A percentile compares a stretch with the other conserved stretches of the same genome.
Conservation (phyloP, 2,329 filamentous ascomycete species). For the Aureobasidium musti region DNA sequence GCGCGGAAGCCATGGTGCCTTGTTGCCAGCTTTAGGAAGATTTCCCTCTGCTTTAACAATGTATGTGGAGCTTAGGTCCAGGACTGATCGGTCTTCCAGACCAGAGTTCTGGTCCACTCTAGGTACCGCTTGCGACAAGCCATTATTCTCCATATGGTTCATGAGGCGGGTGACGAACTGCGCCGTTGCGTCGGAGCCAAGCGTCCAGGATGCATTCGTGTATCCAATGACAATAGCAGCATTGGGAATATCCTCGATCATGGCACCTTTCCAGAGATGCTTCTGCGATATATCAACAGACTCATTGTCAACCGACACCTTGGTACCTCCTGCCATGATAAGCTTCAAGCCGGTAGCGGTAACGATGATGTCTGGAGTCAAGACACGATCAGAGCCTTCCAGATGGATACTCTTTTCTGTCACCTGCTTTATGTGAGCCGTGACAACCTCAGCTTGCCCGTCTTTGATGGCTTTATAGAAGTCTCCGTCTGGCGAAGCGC, state of each 20-base stretch:
- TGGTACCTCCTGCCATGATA: conserved; percentile 56
- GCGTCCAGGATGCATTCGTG: conserved; percentile 62
- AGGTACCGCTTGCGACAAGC: conserved; percentile 50
- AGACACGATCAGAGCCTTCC: conserved; percentile 45
- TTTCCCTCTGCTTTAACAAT: conserved; percentile 46
- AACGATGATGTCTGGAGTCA: conserved; percentile 63
- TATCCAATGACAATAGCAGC: conserved; percentile 62
- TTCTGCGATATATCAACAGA: conserved; percentile 51
- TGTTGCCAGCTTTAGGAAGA: conserved; percentile 53
- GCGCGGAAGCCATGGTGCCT: conserved; percentile 49
- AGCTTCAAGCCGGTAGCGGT: conserved; percentile 65
- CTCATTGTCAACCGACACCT: conserved; percentile 55
- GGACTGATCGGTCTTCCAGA: conserved; percentile 46
- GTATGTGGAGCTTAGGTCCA: conserved; percentile 56
- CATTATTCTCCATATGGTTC: conserved; percentile 52
- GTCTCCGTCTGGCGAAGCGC: conserved; percentile 64
- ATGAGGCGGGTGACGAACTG: conserved; percentile 55
- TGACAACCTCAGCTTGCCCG: conserved; percentile 57
- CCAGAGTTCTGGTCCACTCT: conserved; percentile 43
- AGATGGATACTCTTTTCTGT: conserved; percentile 54
- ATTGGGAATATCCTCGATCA: conserved; percentile 66
- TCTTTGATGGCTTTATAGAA: conserved; percentile 57
- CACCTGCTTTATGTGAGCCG: conserved; percentile 57
- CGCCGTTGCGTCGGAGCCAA: conserved; percentile 59
- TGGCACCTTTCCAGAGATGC: conserved; percentile 62